Evolutionary conservation across 1,139 yeast genomes (phyloP), one percentile per base, ranked within the genome.

Genomic region (Saccharomyces pastorianus): DNA sequence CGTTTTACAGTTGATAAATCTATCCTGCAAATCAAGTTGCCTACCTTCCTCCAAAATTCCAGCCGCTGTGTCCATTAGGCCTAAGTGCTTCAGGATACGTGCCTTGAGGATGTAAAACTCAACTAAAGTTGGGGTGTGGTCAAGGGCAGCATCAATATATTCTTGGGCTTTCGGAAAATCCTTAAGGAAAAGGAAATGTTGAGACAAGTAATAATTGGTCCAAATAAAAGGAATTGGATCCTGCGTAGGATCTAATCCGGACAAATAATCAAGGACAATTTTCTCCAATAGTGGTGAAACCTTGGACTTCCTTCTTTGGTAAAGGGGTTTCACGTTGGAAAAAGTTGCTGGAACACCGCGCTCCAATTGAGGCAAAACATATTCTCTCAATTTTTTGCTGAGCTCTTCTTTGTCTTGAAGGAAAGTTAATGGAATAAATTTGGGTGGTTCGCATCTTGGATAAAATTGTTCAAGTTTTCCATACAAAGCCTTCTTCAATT

Each of bases 291-390:
- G 70, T 13, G 66, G 67, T 2, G 67, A 58, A 14, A 66, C 56
- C 13, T 57, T 53, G 6, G 53, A 50, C n/a, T 56, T 31, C 55
- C 69, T 65, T 59, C 79, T 79, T 55, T 74, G 77, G 71, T 89
- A 90, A 59, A 91, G 76, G 1, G 95, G 88, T 71, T 91, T 90
- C 53, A 93, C 81, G 63, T 88, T 85, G 51, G 86, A 86, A 72
- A 91, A 93, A 6, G 95, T 80, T 0, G 97, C 88, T 4, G 99
- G 99, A 32, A 90, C 95, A 42, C 96, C 96, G 58, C 89, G 79
- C 57, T 78, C 73, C 63, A 95, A 78, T 66, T 85, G 88, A 3
- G 76, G 71, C 11, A 78, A 60, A 49, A 91, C 71, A 66, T 90
- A 93, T 1, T 68, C 67, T 51, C 64, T 66, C 44, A 76, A 82